phyloP scores from a whole-genome alignment of 805 yeast genomes.

The Yamadazyma takamatsuzukensis region DNA sequence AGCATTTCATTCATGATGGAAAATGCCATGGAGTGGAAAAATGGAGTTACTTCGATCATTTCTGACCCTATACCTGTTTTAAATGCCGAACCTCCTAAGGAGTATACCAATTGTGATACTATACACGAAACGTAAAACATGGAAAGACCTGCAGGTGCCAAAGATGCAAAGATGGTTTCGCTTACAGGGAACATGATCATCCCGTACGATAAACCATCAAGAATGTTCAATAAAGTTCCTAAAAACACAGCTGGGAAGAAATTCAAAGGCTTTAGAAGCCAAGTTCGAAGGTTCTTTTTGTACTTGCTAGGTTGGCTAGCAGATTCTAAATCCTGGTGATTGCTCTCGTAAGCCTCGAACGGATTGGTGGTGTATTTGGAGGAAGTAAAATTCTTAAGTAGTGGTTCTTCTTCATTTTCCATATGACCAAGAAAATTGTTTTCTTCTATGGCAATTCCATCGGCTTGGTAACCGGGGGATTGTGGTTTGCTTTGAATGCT shows the following conservation, averaged over 20 bases:
- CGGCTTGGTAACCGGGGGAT: too few relatives aligned
- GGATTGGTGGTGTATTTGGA: constrained; percentile 5
- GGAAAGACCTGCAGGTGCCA: constrained; percentile 88
- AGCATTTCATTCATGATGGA: constrained; percentile 59
- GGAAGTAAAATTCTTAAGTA: neutral
- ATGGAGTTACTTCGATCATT: constrained; percentile 99
- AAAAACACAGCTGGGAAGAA: constrained; percentile 78
- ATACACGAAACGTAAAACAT: constrained; percentile 92
- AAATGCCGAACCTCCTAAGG: constrained; percentile 88
- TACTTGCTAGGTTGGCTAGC: constrained; percentile 7
- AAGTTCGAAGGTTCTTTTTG: constrained; percentile 5
- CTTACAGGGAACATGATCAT: constrained; percentile 96
- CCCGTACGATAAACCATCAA: constrained; percentile 94
- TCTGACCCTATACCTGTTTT: constrained; percentile 93
- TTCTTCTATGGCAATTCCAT: too few relatives aligned
- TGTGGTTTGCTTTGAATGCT: too few relatives aligned
- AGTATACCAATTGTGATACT: constrained; percentile 83
- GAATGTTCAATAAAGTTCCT: constrained; percentile 79
- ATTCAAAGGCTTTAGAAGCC: constrained; percentile 34
- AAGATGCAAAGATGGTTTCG: constrained; percentile 65
- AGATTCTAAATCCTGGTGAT: constrained; percentile 3
- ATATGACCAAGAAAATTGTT: too few relatives aligned
- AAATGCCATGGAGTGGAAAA: constrained; percentile 92
- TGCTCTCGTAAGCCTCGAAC: constrained; percentile 3
- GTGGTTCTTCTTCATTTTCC: neutral